Evolutionary conservation across 768 basidiomycete genomes (phyloP).

Genomic region (Lactarius tabidus): DNA sequence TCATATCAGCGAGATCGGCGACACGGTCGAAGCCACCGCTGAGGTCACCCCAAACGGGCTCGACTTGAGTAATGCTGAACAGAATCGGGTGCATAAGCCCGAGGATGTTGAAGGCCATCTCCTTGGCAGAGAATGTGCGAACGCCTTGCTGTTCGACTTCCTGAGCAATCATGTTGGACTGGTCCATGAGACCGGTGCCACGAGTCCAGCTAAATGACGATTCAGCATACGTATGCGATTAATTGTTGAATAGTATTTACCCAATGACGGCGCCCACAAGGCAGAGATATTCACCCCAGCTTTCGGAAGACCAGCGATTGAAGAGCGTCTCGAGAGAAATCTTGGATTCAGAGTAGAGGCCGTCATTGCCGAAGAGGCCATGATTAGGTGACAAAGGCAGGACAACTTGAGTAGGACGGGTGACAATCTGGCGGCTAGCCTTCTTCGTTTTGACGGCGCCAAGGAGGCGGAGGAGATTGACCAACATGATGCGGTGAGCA

Average conservation of each 20-base stretch:
- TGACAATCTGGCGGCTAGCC: slow-evolving; percentile 93
- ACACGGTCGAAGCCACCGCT: slow-evolving; percentile 98
- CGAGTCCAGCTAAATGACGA: slow-evolving; percentile 77
- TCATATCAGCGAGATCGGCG: slow-evolving; percentile 90
- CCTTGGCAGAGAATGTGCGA: slow-evolving; percentile 98
- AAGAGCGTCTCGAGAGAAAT: slow-evolving; percentile 97
- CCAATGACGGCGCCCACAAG: slow-evolving; percentile 98
- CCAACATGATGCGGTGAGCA: slow-evolving; percentile 98
- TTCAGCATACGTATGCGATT: slow-evolving; percentile 3
- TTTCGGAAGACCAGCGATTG: slow-evolving; percentile 96
- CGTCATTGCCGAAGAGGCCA: slow-evolving; percentile 96
- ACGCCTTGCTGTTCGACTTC: slow-evolving; percentile 91
- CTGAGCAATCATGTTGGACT: slow-evolving; percentile 91
- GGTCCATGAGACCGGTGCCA: slow-evolving; percentile 95
- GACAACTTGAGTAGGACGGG: slow-evolving; percentile 97
- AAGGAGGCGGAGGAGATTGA: slow-evolving; percentile 91
- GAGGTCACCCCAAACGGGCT: slow-evolving; percentile 98
- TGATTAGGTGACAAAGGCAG: slow-evolving; percentile 98
- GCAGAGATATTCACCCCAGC: slow-evolving; percentile 99
- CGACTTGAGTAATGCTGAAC: slow-evolving; percentile 99
- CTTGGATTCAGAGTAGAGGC: slow-evolving; percentile 97
- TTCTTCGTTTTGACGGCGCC: slow-evolving; percentile 99
- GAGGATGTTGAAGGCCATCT: slow-evolving; percentile 99
- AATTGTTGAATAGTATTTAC: slow-evolving; percentile 42
- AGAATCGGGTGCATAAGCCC: slow-evolving; percentile 98